Conservation (phyloP, 2,329 filamentous ascomycete species). For the Dryadomyces quercus-mongolicae region DNA sequence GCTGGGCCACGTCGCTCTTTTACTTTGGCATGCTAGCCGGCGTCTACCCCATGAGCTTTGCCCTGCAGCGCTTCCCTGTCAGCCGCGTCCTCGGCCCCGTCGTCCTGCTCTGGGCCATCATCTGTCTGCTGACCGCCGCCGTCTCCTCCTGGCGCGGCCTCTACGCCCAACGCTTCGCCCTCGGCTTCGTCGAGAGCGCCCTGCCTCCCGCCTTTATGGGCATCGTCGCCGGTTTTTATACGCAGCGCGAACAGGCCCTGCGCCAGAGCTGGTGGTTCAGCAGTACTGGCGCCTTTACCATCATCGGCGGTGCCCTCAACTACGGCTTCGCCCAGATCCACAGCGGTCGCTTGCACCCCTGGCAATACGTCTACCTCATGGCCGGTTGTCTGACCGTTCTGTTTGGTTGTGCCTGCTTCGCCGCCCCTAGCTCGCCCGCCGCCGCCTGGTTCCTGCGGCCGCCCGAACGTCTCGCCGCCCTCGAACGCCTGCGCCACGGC, state of each 20-base stretch:
- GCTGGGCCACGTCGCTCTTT: slow-evolving; percentile 68
- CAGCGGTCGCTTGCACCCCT: slow-evolving; percentile 38
- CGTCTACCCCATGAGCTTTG: slow-evolving; percentile 60
- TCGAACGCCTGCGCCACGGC: slow-evolving; percentile 48
- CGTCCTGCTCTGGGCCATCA: slow-evolving; percentile 52
- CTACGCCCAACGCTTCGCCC: slow-evolving; percentile 54
- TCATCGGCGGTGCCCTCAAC: slow-evolving; percentile 51
- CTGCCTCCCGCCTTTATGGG: slow-evolving; percentile 57
- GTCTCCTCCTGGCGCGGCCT: slow-evolving; percentile 39
- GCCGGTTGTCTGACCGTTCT: slow-evolving; percentile 51
- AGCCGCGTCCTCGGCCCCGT: slow-evolving; percentile 51
- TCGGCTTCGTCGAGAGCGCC: slow-evolving; percentile 49
- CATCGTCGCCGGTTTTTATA: slow-evolving; percentile 50
- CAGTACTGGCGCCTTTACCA: slow-evolving; percentile 44
- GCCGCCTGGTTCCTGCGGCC: slow-evolving; percentile 56
- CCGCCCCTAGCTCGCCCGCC: slow-evolving; percentile 50
- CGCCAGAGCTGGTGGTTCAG: slow-evolving; percentile 59
- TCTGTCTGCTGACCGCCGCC: slow-evolving; percentile 42
- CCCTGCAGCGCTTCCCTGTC: slow-evolving; percentile 54
- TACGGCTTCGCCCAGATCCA: slow-evolving; percentile 56
- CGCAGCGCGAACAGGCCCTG: slow-evolving; percentile 50
- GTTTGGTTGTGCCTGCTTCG: slow-evolving; percentile 49
- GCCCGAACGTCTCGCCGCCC: slow-evolving; percentile 50
- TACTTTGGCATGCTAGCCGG: slow-evolving; percentile 71
- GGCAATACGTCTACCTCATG: slow-evolving; percentile 62